phyloP scores from a whole-genome alignment of 225 moss, liverwort and hornwort species.

The Neckera pumila region DNA sequence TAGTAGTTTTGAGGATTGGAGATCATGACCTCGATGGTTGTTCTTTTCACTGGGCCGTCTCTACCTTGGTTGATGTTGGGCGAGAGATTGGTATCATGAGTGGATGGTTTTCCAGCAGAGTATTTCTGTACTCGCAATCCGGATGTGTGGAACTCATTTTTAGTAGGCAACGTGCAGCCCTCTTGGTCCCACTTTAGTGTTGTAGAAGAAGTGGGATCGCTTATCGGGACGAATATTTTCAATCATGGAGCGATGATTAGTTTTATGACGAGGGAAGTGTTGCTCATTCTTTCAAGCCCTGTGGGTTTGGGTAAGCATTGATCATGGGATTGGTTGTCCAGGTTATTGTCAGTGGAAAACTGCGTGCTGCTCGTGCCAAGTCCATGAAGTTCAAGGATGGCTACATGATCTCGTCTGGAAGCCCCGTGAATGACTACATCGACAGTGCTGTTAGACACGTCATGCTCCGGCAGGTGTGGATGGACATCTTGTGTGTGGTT shows the following conservation, averaged over 20 bases:
- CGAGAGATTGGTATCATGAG: not conserved
- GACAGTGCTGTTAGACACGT: constrained; percentile 87
- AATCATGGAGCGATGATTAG: not conserved
- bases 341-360: constrained; percentile 85
- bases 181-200: not conserved
- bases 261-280: not conserved
- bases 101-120: not conserved
- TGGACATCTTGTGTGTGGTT: not conserved
- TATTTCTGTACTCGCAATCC: too few relatives aligned
- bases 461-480: constrained; percentile 64
- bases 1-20: not conserved
- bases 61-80: too few relatives aligned
- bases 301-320: not conserved
- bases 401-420: constrained; percentile 94
- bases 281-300: not conserved
- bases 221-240: not conserved
- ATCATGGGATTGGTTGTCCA: not conserved
- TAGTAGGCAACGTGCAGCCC: too few relatives aligned
- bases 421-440: constrained; percentile 85
- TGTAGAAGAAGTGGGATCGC: not conserved
- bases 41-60: not conserved
- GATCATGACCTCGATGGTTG: not conserved
- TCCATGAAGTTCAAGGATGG: constrained; percentile 98
- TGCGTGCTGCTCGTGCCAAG: constrained; percentile 83
- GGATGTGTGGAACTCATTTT: not conserved